A percentile compares a stretch with the other conserved stretches of the same genome.
These are phyloP conservation scores for Cladobotryum mycophilum DNA, from an alignment of 2,329 filamentous ascomycete genomes.

Conservation along the genomic window DNA sequence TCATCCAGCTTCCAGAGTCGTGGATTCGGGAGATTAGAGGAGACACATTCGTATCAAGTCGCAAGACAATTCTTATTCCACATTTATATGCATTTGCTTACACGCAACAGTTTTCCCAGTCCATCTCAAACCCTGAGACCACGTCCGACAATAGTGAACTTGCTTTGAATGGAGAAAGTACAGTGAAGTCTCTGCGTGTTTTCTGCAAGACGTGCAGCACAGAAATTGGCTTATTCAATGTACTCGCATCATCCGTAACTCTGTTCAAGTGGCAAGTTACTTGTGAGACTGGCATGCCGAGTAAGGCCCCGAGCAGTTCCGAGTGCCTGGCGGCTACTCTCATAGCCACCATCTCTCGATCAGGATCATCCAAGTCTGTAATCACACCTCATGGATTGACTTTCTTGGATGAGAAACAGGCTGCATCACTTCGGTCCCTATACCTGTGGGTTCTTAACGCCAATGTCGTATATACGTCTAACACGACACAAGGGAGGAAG, in stretches of 20 bases:
- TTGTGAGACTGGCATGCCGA: constrained; percentile 27
- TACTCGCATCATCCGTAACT: constrained; percentile 39
- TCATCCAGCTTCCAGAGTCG: constrained; percentile 45
- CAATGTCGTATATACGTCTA: constrained; percentile 47
- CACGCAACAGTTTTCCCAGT: constrained; percentile 32
- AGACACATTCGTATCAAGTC: constrained; percentile 36
- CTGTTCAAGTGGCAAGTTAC: constrained; percentile 53
- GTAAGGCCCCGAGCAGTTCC: constrained; percentile 31
- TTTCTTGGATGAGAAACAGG: constrained; percentile 9
- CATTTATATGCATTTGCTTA: constrained; percentile 16
- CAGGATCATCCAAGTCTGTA: constrained; percentile 51
- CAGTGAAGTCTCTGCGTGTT: constrained; percentile 31
- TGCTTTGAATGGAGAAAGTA: constrained; percentile 19
- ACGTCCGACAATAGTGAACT: constrained; percentile 24
- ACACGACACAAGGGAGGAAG: constrained; percentile 21
- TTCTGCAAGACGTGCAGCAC: constrained; percentile 40
- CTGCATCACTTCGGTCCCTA: constrained; percentile 24
- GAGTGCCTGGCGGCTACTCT: constrained; percentile 50
- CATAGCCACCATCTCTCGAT: constrained; percentile 47
- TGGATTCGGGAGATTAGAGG: constrained; percentile 43
- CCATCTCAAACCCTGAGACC: constrained; percentile 19
- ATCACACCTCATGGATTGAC: constrained; percentile 31
- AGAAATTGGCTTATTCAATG: constrained; percentile 43
- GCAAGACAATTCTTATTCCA: constrained; percentile 1
- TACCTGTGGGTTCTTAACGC: constrained; percentile 52